phyloP scores from a whole-genome alignment of 2,329 filamentous ascomycete genomes.

The Balansia obtecta region DNA sequence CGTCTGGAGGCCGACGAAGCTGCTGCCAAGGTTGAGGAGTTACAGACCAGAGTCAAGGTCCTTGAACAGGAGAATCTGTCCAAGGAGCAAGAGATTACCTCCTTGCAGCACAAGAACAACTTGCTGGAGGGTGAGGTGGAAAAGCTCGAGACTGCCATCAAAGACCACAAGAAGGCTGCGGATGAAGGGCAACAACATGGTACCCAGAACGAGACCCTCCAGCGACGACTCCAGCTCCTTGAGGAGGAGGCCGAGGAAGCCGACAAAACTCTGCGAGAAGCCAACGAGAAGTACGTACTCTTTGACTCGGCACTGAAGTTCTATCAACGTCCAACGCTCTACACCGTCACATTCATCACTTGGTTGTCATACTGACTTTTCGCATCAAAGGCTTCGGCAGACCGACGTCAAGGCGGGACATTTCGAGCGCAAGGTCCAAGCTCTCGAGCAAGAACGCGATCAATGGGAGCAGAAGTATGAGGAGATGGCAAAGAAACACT shows the following conservation, averaged over 20 bases:
- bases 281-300: slow-evolving; percentile 85
- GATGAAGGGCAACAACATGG: slow-evolving; percentile 73
- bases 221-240: slow-evolving; percentile 85
- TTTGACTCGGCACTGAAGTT: neutral
- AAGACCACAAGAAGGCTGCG: slow-evolving; percentile 77
- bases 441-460: slow-evolving; percentile 81
- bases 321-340: neutral
- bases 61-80: slow-evolving; percentile 90
- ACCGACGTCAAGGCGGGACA: slow-evolving; percentile 99
- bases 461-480: slow-evolving; percentile 97
- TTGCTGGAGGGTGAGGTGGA: slow-evolving; percentile 84
- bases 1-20: slow-evolving; percentile 88
- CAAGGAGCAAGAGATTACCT: slow-evolving; percentile 98
- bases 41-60: slow-evolving; percentile 73
- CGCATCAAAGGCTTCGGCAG: slow-evolving; percentile 67
- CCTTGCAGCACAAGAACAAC: slow-evolving; percentile 88
- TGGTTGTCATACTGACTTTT: slow-evolving; percentile 8
- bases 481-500: slow-evolving; percentile 89
- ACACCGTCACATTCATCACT: neutral
- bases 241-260: slow-evolving; percentile 97
- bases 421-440: slow-evolving; percentile 98
- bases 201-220: slow-evolving; percentile 82
- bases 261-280: slow-evolving; percentile 91
- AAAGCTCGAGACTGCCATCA: slow-evolving; percentile 74
- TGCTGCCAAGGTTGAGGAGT: slow-evolving; percentile 70